Conservation (phyloP, 176 grass and related monocot genomes). For the Cocos nucifera region DNA sequence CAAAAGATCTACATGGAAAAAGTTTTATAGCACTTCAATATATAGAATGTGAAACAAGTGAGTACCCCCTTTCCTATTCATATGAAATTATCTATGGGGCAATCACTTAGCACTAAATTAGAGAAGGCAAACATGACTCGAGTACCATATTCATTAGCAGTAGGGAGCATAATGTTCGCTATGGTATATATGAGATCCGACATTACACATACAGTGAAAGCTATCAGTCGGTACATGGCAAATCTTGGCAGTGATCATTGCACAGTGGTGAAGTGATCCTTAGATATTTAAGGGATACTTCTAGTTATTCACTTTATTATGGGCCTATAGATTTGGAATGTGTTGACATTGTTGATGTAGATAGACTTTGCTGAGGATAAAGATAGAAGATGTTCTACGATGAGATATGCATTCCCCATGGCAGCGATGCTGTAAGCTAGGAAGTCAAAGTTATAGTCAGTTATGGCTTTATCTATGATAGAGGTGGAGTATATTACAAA, state of each 20-base stretch:
- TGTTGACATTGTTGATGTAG: too few species aligned
- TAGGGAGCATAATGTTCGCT: background rate
- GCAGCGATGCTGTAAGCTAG: background rate
- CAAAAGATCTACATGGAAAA: background rate
- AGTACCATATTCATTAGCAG: too few species aligned
- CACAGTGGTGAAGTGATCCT: background rate
- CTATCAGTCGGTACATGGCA: background rate
- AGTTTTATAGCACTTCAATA: too few species aligned
- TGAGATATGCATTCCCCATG: background rate
- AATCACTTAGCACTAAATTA: background rate
- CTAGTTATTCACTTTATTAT: too few species aligned
- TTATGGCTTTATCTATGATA: too few species aligned
- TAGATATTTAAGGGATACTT: background rate
- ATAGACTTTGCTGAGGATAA: background rate
- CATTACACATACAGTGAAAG: background rate
- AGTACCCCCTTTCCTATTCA: background rate
- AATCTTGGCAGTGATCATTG: background rate
- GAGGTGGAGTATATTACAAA: background rate
- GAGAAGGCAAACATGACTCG: too few species aligned
- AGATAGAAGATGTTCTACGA: background rate
- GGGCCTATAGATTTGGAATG: too few species aligned
- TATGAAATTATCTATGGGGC: background rate
- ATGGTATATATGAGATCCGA: background rate
- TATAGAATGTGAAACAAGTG: background rate
- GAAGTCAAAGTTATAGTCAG: background rate